A percentile compares a stretch with the other conserved stretches of the same genome.
These are phyloP conservation scores for Sordariomycetes sp. DNA, from an alignment of 2,329 filamentous ascomycete species.

Conservation along the genomic window DNA sequence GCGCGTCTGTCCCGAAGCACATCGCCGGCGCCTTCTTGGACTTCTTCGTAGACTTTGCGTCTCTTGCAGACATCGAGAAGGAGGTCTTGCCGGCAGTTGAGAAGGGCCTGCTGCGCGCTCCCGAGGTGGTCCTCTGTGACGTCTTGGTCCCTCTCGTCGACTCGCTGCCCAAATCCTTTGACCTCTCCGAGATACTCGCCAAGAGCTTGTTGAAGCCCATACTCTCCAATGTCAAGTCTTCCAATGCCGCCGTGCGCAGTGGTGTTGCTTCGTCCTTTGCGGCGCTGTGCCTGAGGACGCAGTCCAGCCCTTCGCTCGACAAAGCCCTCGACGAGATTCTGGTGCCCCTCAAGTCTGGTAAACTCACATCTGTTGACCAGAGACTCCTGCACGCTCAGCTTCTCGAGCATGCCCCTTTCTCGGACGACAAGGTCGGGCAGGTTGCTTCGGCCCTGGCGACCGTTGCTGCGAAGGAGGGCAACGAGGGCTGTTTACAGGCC, in stretches of 20 bases:
- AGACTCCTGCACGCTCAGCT: slow-evolving; percentile 73
- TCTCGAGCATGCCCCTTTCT: slow-evolving; percentile 51
- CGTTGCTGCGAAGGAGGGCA: slow-evolving; percentile 72
- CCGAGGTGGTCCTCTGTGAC: slow-evolving; percentile 76
- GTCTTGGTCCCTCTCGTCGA: slow-evolving; percentile 61
- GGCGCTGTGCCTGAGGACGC: slow-evolving; percentile 49
- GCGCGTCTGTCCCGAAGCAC: slow-evolving; percentile 55
- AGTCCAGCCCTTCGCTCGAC: slow-evolving; percentile 42
- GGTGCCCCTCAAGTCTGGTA: slow-evolving; percentile 66
- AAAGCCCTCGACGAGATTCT: slow-evolving; percentile 69
- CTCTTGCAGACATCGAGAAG: slow-evolving; percentile 58
- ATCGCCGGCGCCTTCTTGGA: slow-evolving; percentile 62
- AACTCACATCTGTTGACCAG: slow-evolving; percentile 75
- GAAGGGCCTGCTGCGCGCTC: slow-evolving; percentile 76
- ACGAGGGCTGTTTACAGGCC: slow-evolving; percentile 66
- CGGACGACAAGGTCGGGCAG: slow-evolving; percentile 48
- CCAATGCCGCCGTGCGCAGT: slow-evolving; percentile 62
- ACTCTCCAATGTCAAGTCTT: slow-evolving; percentile 83
- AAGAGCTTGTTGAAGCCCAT: slow-evolving; percentile 72
- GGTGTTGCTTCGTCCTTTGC: slow-evolving; percentile 66
- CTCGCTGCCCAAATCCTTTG: slow-evolving; percentile 55
- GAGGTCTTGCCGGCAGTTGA: slow-evolving; percentile 73
- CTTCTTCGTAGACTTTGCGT: slow-evolving; percentile 69
- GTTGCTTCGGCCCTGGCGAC: slow-evolving; percentile 53
- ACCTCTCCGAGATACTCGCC: slow-evolving; percentile 63